phyloP scores from a whole-genome alignment of 2,329 filamentous ascomycete genomes.

The Fusarium algeriense region DNA sequence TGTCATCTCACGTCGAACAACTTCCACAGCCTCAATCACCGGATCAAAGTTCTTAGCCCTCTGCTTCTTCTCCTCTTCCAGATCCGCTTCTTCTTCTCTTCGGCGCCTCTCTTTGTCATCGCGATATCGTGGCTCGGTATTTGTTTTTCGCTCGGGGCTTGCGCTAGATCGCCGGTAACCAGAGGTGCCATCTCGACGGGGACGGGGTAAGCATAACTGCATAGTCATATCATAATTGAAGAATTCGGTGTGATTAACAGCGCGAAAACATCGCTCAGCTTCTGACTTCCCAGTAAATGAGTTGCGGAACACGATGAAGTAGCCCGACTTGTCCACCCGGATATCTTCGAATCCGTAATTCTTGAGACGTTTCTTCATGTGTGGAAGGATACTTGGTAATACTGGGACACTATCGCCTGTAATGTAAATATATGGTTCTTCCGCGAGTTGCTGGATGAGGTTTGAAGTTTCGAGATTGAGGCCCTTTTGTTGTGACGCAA shows the following conservation, averaged over 20 bases:
- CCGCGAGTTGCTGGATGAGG: slow-evolving; percentile 76
- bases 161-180: slow-evolving; percentile 51
- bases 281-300: slow-evolving; percentile 81
- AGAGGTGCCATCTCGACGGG: slow-evolving; percentile 44
- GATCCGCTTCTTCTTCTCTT: slow-evolving; percentile 81
- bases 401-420: slow-evolving; percentile 89
- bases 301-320: slow-evolving; percentile 91
- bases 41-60: slow-evolving; percentile 91
- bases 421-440: slow-evolving; percentile 91
- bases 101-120: slow-evolving; percentile 74
- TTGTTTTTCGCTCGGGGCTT: slow-evolving; percentile 50
- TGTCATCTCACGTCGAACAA: slow-evolving; percentile 82
- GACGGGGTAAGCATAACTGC: slow-evolving; percentile 71
- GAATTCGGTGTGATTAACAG: slow-evolving; percentile 83
- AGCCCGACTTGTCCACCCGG: slow-evolving; percentile 85
- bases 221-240: slow-evolving; percentile 95
- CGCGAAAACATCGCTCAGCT: slow-evolving; percentile 81
- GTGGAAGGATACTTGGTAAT: slow-evolving; percentile 84
- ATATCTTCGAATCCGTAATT: slow-evolving; percentile 85
- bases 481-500: slow-evolving; percentile 40
- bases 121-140: slow-evolving; percentile 51
- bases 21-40: slow-evolving; percentile 83
- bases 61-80: slow-evolving; percentile 91
- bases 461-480: slow-evolving; percentile 73
- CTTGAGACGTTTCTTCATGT: slow-evolving; percentile 91